Conservation (phyloP, 257 asterid genomes). For the Solanum bulbocastanum region DNA sequence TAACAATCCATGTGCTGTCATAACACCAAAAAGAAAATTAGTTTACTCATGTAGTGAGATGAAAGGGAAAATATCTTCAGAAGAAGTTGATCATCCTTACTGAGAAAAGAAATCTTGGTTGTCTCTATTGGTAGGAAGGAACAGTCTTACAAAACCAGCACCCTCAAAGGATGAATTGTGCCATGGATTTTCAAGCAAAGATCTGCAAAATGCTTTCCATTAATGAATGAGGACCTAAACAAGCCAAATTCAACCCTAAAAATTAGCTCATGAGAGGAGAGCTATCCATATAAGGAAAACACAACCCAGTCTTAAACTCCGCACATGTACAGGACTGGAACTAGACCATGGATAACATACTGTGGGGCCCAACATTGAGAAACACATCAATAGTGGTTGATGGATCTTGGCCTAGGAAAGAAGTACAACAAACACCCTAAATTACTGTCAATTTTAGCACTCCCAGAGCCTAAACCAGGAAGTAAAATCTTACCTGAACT, state of each 20-base stretch:
- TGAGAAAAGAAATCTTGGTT: constrained; percentile 72
- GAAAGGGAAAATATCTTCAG: neutral
- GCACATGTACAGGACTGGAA: neutral
- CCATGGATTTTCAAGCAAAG: constrained; percentile 93
- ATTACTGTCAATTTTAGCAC: neutral
- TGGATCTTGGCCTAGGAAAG: neutral
- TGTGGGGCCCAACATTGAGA: neutral
- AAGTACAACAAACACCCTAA: neutral
- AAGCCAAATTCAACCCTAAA: neutral
- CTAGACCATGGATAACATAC: neutral
- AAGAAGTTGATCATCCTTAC: constrained; percentile 34
- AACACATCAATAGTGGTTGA: neutral
- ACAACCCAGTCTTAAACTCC: neutral
- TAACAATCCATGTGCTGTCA: constrained; percentile 64
- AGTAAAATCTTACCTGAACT: constrained; percentile 52
- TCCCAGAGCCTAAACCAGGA: neutral
- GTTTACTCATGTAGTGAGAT: constrained; percentile 7
- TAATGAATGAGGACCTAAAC: neutral
- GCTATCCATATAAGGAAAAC: neutral
- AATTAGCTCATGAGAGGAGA: neutral
- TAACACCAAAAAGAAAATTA: constrained; percentile 12
- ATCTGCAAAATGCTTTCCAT: constrained; percentile 42
- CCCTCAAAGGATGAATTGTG: constrained; percentile 95
- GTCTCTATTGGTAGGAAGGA: constrained; percentile 85
- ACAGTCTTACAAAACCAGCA: constrained; percentile 82